Evolutionary conservation across 2,329 filamentous ascomycete genomes (phyloP).

Genomic region (Capronia americana): DNA sequence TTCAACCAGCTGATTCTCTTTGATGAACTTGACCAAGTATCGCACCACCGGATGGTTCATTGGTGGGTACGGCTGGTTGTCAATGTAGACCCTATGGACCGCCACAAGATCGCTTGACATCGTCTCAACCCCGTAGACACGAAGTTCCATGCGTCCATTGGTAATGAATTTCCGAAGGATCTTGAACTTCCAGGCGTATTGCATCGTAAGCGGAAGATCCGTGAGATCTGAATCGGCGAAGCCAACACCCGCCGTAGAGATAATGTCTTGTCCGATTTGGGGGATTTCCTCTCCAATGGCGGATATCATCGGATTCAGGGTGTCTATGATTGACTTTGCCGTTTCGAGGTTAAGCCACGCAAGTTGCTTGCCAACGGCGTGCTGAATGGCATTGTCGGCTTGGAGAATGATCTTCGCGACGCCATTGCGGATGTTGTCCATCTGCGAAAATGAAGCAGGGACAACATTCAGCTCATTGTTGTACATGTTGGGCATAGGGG

Average conservation of each 20-base stretch:
- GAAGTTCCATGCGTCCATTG: constrained; percentile 88
- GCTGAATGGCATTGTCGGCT: constrained; percentile 48
- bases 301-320: constrained; percentile 44
- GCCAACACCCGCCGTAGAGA: constrained; percentile 40
- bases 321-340: constrained; percentile 47
- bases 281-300: constrained; percentile 43
- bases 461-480: constrained; percentile 14
- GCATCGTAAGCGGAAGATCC: constrained; percentile 46
- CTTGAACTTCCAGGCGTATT: constrained; percentile 70
- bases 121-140: constrained; percentile 76
- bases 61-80: constrained; percentile 45
- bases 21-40: constrained; percentile 73
- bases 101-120: constrained; percentile 74
- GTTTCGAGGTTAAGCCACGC: constrained; percentile 52
- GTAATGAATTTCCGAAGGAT: constrained; percentile 74
- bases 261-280: constrained; percentile 47
- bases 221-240: constrained; percentile 33
- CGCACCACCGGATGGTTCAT: constrained; percentile 63
- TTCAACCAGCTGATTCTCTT: constrained; percentile 73
- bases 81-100: constrained; percentile 66
- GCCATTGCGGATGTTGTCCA: constrained; percentile 32
- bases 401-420: constrained; percentile 33
- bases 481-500: constrained; percentile 18
- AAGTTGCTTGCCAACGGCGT: constrained; percentile 51
- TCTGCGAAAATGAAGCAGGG: constrained; percentile 22